A percentile compares a stretch with the other conserved stretches of the same genome.
These are phyloP conservation scores for Dothistroma pini DNA, from an alignment of 2,329 filamentous ascomycete genomes.

Conservation along the genomic window DNA sequence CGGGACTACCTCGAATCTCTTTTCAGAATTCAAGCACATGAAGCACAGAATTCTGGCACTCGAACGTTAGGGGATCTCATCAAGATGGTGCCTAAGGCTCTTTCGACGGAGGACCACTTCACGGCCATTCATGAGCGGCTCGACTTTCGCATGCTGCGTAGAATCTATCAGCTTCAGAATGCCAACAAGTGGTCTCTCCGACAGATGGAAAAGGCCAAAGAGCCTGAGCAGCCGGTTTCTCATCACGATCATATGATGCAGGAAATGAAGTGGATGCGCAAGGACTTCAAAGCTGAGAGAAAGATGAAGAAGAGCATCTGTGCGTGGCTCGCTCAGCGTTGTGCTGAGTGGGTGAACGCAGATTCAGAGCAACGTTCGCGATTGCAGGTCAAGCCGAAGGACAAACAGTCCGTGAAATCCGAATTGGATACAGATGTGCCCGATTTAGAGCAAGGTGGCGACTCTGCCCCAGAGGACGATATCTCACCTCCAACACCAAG, in stretches of 20 bases:
- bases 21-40: slow-evolving; percentile 56
- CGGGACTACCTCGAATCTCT: slow-evolving; percentile 61
- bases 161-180: slow-evolving; percentile 88
- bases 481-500: slow-evolving; percentile 27
- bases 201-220: slow-evolving; percentile 78
- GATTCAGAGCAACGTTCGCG: slow-evolving; percentile 58
- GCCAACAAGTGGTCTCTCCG: slow-evolving; percentile 88
- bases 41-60: slow-evolving; percentile 49
- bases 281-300: slow-evolving; percentile 87
- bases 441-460: slow-evolving; percentile 30
- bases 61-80: slow-evolving; percentile 66
- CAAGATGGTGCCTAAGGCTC: slow-evolving; percentile 79
- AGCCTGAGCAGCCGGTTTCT: slow-evolving; percentile 70
- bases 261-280: slow-evolving; percentile 98
- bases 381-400: slow-evolving; percentile 65
- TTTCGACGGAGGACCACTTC: slow-evolving; percentile 80
- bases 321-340: slow-evolving; percentile 74
- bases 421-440: slow-evolving; percentile 21
- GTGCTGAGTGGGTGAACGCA: slow-evolving; percentile 74
- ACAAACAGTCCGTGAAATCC: slow-evolving; percentile 20
- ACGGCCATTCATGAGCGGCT: slow-evolving; percentile 81
- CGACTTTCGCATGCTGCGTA: slow-evolving; percentile 77
- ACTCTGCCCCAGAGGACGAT: slow-evolving; percentile 33
- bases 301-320: slow-evolving; percentile 89
- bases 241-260: slow-evolving; percentile 85